Evolutionary conservation across 2,329 filamentous ascomycete species (phyloP).

Genomic region (Fusarium sterilihyphosum): DNA sequence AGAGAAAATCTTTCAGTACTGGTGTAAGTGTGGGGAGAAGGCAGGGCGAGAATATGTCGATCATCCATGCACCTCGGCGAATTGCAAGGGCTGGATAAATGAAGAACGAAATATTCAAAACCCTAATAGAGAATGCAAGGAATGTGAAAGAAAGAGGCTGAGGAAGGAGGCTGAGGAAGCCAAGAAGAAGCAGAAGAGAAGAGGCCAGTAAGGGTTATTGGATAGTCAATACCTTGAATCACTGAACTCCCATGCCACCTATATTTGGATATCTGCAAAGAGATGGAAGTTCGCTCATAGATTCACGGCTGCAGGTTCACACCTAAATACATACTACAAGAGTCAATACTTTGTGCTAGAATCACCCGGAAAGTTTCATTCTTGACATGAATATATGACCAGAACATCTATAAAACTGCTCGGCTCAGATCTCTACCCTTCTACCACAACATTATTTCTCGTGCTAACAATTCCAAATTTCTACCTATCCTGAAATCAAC

Average conservation of each 20-base stretch:
- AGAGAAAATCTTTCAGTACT: not conserved
- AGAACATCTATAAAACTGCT: not conserved
- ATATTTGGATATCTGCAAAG: not conserved
- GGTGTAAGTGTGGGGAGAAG: not conserved
- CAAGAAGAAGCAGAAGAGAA: not conserved
- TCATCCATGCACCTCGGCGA: not conserved
- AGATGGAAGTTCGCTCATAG: accelerated
- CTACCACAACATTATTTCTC: not conserved
- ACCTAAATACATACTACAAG: not conserved
- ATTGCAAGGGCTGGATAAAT: not conserved
- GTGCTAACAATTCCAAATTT: accelerated
- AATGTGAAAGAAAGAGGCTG: not conserved
- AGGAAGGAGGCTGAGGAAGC: not conserved
- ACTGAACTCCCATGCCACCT: not conserved
- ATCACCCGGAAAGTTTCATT: not conserved
- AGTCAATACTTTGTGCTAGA: not conserved
- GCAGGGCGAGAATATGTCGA: not conserved
- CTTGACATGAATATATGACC: not conserved
- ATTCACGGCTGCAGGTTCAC: accelerated
- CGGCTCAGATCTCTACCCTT: not conserved
- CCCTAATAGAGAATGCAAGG: not conserved
- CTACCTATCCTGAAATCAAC: not conserved
- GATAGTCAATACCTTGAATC: not conserved
- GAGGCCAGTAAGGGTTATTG: too few species aligned
- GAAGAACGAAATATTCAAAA: not conserved